phyloP scores from a whole-genome alignment of 1,284 basidiomycete species.

The Amylostereum chailletii region DNA sequence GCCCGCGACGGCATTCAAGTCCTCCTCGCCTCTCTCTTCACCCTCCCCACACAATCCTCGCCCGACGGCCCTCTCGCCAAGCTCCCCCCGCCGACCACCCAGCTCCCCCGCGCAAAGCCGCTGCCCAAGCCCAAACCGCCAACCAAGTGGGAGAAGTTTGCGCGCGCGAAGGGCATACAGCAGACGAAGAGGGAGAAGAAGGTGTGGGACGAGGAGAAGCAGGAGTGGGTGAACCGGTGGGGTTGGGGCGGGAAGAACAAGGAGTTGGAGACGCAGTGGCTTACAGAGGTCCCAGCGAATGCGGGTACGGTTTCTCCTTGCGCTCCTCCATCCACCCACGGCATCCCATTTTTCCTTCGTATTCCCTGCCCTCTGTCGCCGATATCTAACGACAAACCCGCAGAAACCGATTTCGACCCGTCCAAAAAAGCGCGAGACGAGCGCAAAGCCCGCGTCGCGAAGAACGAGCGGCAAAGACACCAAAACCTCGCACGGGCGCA shows the following conservation, averaged over 20 bases:
- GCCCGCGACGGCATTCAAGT: constrained; percentile 85
- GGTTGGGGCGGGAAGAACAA: constrained; percentile 89
- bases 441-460: constrained; percentile 73
- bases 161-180: constrained; percentile 89
- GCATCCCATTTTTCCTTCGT: no score
- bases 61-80: constrained; percentile 80
- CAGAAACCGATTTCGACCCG: constrained; percentile 63
- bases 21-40: constrained; percentile 75
- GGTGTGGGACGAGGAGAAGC: constrained; percentile 91
- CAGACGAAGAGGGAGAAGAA: constrained; percentile 75
- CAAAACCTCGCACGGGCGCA: constrained; percentile 70
- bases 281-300: constrained; percentile 82
- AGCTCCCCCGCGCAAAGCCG: constrained; percentile 85
- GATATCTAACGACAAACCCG: background rate
- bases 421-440: constrained; percentile 65
- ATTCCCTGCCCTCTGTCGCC: background rate
- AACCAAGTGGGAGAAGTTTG: constrained; percentile 98
- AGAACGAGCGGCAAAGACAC: constrained; percentile 80
- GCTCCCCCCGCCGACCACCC: constrained; percentile 70
- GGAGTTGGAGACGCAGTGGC: constrained; percentile 85
- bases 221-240: constrained; percentile 93
- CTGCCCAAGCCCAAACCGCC: constrained; percentile 87
- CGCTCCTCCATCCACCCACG: background rate
- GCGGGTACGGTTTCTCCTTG: constrained; percentile 50
- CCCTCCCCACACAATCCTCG: constrained; percentile 70